Evolutionary conservation across 75 land plant genomes (phyloP).

Genomic region (Adiantum capillusveneris): DNA sequence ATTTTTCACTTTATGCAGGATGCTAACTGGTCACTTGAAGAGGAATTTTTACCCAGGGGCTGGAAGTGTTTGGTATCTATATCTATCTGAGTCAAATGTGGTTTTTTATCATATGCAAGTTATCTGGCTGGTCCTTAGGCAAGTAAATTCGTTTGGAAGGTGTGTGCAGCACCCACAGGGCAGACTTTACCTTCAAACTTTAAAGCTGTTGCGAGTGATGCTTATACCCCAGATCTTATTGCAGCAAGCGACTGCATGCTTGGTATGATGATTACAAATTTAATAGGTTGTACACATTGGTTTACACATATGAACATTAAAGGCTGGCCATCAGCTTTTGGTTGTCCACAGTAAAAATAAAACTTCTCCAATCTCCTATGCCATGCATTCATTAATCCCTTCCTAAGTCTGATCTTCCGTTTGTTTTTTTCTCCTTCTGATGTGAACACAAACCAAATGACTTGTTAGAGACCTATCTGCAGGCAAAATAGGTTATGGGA

Average conservation of each 20-base stretch:
- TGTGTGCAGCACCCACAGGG: constrained; percentile 86
- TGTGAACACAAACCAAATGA: too few relatives aligned
- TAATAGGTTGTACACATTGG: neutral
- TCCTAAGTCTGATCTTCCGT: too few relatives aligned
- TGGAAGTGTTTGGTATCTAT: constrained; percentile 83
- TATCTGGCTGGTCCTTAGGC: too few relatives aligned
- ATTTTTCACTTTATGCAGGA: constrained; percentile 36
- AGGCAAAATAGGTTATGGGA: constrained; percentile 99
- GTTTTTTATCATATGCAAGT: too few relatives aligned
- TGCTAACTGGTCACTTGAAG: constrained; percentile 84
- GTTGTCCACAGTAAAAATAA: too few relatives aligned
- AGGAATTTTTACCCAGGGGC: constrained; percentile 75
- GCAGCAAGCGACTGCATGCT: constrained; percentile 99
- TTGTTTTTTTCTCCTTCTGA: too few relatives aligned
- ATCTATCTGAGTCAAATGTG: neutral
- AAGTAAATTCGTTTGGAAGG: constrained; percentile 28
- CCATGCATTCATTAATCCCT: too few relatives aligned
- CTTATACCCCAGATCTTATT: constrained; percentile 88
- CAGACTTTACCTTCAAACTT: constrained; percentile 75
- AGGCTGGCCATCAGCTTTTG: too few relatives aligned
- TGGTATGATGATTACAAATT: constrained; percentile 37
- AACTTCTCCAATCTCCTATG: too few relatives aligned
- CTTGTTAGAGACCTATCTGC: too few relatives aligned
- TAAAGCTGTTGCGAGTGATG: constrained; percentile 75
- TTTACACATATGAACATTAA: neutral